These are phyloP conservation scores for Fusarium sp. DNA, from an alignment of 2,329 filamentous ascomycete genomes.

Conservation along the genomic window DNA sequence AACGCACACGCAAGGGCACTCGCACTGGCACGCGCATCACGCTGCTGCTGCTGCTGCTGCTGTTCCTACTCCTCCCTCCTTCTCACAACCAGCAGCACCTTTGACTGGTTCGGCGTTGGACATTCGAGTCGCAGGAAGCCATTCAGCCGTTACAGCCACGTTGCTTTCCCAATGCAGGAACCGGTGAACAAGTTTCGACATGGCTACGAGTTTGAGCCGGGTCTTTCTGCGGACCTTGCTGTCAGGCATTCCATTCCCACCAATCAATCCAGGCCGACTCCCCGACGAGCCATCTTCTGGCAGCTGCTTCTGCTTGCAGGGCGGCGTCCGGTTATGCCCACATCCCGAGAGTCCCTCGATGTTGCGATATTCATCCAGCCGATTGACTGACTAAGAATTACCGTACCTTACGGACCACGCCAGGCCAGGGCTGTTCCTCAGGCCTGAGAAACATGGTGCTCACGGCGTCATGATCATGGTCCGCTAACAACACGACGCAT, in stretches of 20 bases:
- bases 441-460: constrained; percentile 19
- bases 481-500: constrained; percentile 24
- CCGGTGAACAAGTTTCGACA: constrained; percentile 44
- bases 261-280: constrained; percentile 23
- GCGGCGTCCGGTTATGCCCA: background rate
- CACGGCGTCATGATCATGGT: constrained; percentile 23
- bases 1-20: background rate
- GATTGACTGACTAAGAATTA: background rate
- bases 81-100: background rate
- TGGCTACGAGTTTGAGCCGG: constrained; percentile 37
- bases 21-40: background rate
- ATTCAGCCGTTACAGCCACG: constrained; percentile 35
- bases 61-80: background rate
- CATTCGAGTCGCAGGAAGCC: constrained; percentile 5
- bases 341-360: constrained; percentile 18
- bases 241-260: constrained; percentile 34
- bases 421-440: background rate
- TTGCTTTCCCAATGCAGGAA: constrained; percentile 47
- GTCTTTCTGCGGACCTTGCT: constrained; percentile 32
- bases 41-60: background rate
- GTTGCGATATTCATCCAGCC: constrained; percentile 19
- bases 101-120: constrained; percentile 8
- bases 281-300: background rate
- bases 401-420: constrained; percentile 1
- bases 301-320: constrained; percentile 1